Conservation (phyloP, 495 filamentous ascomycete species). For the Aspergillus hancockii region DNA sequence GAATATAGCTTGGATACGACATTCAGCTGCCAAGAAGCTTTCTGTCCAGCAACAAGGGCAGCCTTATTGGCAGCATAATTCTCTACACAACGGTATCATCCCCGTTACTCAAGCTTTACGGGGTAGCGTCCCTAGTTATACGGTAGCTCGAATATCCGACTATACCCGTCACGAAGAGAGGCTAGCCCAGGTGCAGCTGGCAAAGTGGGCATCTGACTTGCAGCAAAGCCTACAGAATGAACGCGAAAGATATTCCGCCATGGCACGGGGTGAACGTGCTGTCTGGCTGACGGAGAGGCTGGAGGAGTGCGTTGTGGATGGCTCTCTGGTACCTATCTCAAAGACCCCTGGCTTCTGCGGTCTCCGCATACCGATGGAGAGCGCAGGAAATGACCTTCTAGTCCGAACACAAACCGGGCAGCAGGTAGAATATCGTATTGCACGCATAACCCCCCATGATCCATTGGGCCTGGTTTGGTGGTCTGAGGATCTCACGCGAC, state of each 20-base stretch:
- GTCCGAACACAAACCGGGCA: constrained; percentile 28
- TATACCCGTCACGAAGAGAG: constrained; percentile 71
- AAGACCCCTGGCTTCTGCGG: constrained; percentile 38
- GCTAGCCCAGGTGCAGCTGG: constrained; percentile 76
- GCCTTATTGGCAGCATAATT: constrained; percentile 2
- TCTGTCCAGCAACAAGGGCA: constrained; percentile 59
- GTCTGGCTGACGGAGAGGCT: constrained; percentile 78
- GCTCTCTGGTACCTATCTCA: constrained; percentile 59
- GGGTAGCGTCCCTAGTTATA: constrained; percentile 56
- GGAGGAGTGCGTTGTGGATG: constrained; percentile 72
- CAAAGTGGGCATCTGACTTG: constrained; percentile 88
- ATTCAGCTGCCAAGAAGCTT: constrained; percentile 84
- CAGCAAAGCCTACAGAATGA: constrained; percentile 83
- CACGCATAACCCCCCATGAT: constrained; percentile 58
- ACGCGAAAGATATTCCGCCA: constrained; percentile 69
- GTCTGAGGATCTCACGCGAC: constrained; percentile 64
- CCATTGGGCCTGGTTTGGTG: constrained; percentile 75
- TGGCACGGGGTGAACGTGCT: constrained; percentile 71
- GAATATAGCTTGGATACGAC: constrained; percentile 81
- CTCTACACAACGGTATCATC: constrained; percentile 17
- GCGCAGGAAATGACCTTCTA: constrained; percentile 21
- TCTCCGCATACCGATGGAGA: constrained; percentile 23
- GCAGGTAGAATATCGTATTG: constrained; percentile 30
- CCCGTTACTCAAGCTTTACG: constrained; percentile 26
- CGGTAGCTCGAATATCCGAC: constrained; percentile 70